phyloP scores from a whole-genome alignment of 208 protist genomes.

The Leishmania major region DNA sequence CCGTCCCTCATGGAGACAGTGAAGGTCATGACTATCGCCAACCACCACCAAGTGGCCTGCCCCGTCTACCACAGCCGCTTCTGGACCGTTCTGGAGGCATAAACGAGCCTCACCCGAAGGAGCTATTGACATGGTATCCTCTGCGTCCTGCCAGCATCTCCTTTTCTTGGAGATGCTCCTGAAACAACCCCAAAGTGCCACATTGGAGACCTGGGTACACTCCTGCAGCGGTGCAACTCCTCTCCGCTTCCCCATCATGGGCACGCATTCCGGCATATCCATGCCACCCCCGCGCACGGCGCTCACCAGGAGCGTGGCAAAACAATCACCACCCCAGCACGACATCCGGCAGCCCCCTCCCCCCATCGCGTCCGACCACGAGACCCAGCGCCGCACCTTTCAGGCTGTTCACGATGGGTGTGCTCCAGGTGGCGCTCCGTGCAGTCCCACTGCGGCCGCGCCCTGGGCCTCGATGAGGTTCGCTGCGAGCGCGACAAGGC shows the following conservation, averaged over 20 bases:
- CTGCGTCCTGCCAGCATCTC: rapidly evolving
- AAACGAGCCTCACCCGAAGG: not conserved
- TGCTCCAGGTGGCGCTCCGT: no score
- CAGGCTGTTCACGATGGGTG: no score
- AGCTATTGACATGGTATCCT: not conserved
- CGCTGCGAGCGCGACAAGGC: not conserved
- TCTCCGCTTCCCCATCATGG: not conserved
- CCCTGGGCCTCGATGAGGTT: not conserved
- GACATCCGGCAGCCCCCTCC: not conserved
- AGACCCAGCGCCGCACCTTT: no score
- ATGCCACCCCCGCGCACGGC: not conserved
- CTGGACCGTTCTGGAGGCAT: not conserved
- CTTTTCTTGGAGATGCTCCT: not conserved
- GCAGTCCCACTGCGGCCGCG: not conserved
- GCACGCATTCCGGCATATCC: not conserved
- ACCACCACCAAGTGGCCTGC: not conserved
- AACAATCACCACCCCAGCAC: not conserved
- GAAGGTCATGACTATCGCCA: not conserved
- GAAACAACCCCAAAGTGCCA: not conserved
- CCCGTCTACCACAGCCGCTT: not conserved
- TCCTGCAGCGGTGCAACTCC: not conserved
- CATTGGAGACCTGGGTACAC: not conserved
- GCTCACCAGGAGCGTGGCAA: not conserved
- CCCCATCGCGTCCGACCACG: no score
- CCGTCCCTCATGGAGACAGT: not conserved